These are phyloP conservation scores for Gaertneriomyces sp. DNA, from an alignment of 192 early-diverging fungal genomes.

Conservation along the genomic window DNA sequence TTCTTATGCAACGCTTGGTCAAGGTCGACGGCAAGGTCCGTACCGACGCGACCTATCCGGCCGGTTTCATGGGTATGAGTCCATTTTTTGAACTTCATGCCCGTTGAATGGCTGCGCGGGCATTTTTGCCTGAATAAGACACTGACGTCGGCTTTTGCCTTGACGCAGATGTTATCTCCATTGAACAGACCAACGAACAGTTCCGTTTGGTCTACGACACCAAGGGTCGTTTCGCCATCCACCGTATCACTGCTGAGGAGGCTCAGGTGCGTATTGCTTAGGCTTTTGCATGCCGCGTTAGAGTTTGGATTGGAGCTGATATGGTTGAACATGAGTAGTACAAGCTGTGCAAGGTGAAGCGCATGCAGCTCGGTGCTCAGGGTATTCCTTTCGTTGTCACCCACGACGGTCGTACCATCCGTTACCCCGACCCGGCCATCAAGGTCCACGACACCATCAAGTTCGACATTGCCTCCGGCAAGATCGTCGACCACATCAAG, in stretches of 20 bases:
- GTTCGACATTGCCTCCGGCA: constrained; percentile 89
- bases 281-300: not conserved
- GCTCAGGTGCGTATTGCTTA: constrained; percentile 57
- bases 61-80: constrained; percentile 92
- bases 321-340: constrained; percentile 45
- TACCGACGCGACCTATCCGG: constrained; percentile 93
- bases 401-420: constrained; percentile 99
- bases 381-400: constrained; percentile 94
- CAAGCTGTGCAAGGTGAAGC: constrained; percentile 99
- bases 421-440: constrained; percentile 98
- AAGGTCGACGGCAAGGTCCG: constrained; percentile 99
- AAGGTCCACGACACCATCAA: constrained; percentile 99
- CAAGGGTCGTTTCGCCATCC: constrained; percentile 99
- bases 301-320: not conserved
- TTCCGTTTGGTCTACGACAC: constrained; percentile 99
- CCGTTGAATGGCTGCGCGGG: constrained; percentile 8
- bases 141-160: too few relatives aligned
- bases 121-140: constrained; percentile 12
- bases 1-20: constrained; percentile 97
- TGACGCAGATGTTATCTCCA: constrained; percentile 75
- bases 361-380: constrained; percentile 90
- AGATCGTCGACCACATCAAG: constrained; percentile 92
- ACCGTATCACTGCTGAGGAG: constrained; percentile 97
- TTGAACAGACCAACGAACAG: constrained; percentile 96
- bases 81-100: not conserved